Evolutionary conservation across 2,329 filamentous ascomycete species (phyloP).

Genomic region (Alternaria viburni): DNA sequence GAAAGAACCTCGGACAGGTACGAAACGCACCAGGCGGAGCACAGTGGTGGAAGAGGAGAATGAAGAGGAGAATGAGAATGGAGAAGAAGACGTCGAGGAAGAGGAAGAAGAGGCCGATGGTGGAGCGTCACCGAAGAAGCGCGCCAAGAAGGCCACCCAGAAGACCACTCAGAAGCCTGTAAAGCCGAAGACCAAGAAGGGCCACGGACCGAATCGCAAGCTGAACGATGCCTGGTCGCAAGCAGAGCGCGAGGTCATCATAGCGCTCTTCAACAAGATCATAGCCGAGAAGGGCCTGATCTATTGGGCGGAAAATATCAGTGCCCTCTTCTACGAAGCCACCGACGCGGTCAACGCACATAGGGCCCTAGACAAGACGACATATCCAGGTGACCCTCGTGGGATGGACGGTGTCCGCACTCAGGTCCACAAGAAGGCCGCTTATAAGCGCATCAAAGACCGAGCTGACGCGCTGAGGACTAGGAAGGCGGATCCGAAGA

Average conservation of each 20-base stretch:
- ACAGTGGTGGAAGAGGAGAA: accelerated
- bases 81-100: background rate
- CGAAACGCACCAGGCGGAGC: background rate
- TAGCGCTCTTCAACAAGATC: background rate
- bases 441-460: too few species aligned
- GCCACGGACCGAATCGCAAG: background rate
- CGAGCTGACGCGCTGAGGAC: background rate
- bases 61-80: background rate
- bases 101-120: background rate
- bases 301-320: background rate
- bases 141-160: background rate
- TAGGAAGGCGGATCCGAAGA: background rate
- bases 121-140: background rate
- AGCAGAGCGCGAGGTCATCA: background rate
- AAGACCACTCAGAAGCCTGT: background rate
- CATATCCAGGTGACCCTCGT: background rate
- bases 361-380: background rate
- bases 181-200: background rate
- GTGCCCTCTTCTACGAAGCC: background rate
- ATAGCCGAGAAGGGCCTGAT: background rate
- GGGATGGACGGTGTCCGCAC: background rate
- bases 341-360: background rate
- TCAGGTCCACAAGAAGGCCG: background rate
- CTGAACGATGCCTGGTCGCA: background rate
- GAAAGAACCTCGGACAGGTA: background rate